phyloP scores from a whole-genome alignment of 495 filamentous ascomycete genomes.

The Penicillium herquei region DNA sequence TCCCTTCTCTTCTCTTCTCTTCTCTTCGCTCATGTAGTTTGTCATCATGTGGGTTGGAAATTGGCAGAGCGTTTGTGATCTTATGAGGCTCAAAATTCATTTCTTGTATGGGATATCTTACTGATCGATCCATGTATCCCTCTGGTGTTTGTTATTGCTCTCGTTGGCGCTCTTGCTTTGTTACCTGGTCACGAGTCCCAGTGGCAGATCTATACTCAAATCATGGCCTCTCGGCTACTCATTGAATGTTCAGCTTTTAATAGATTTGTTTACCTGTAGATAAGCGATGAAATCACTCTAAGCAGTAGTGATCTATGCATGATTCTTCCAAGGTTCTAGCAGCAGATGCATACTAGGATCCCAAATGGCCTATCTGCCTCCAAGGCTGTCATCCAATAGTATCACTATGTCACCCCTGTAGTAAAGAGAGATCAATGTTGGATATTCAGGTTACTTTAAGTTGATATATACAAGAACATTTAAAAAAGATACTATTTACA shows the following conservation, averaged over 20 bases:
- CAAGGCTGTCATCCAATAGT: too few species aligned
- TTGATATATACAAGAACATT: not conserved
- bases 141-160: constrained; percentile 15
- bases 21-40: constrained; percentile 39
- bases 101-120: constrained; percentile 30
- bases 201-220: not conserved
- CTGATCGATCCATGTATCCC: constrained; percentile 7
- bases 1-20: constrained; percentile 18
- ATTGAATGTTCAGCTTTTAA: too few species aligned
- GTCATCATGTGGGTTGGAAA: constrained; percentile 33
- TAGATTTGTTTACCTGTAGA: too few species aligned
- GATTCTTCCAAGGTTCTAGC: too few species aligned
- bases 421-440: too few species aligned
- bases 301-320: too few species aligned
- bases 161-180: not conserved
- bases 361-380: too few species aligned
- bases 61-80: constrained; percentile 30
- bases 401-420: too few species aligned
- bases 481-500: constrained; percentile 7
- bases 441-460: not conserved
- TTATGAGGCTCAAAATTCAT: constrained; percentile 29
- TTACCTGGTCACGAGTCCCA: not conserved
- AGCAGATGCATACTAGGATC: too few species aligned
- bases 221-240: not conserved
- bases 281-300: too few species aligned